Conservation (phyloP, 768 basidiomycete genomes). For the Tylopilus sp. region DNA sequence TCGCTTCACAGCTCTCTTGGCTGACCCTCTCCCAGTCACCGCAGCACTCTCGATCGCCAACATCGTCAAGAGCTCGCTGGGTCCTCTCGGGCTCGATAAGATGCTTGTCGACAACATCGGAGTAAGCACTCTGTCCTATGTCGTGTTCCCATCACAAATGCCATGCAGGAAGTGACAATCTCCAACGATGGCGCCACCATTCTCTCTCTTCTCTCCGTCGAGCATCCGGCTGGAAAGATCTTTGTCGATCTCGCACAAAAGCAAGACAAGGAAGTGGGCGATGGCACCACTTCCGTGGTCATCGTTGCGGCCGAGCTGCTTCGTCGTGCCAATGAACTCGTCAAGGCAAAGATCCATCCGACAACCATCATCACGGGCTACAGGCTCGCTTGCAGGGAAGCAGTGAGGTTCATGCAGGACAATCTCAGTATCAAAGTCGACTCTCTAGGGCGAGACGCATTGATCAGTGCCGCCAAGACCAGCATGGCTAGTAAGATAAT, state of each 20-base stretch:
- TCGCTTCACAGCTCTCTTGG: background rate
- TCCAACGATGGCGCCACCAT: constrained; percentile 99
- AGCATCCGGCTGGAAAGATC: constrained; percentile 95
- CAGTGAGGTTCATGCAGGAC: constrained; percentile 97
- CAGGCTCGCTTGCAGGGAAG: constrained; percentile 93
- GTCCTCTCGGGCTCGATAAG: constrained; percentile 92
- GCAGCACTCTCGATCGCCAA: constrained; percentile 97
- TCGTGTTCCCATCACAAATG: constrained; percentile 5
- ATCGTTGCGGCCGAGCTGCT: constrained; percentile 97
- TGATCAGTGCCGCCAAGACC: constrained; percentile 96
- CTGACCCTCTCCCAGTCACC: constrained; percentile 55
- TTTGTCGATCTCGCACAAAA: constrained; percentile 99
- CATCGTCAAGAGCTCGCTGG: constrained; percentile 93
- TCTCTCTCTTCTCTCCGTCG: constrained; percentile 86
- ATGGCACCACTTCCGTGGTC: constrained; percentile 98
- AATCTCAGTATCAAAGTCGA: constrained; percentile 96
- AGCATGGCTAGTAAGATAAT: constrained; percentile 99
- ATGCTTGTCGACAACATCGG: constrained; percentile 99
- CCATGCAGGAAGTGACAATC: constrained; percentile 89
- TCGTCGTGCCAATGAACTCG: constrained; percentile 94
- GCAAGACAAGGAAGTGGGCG: constrained; percentile 98
- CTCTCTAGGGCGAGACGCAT: constrained; percentile 81
- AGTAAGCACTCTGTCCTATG: constrained; percentile 43
- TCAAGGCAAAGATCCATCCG: constrained; percentile 97
- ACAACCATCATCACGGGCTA: constrained; percentile 99